A percentile compares a stretch with the other conserved stretches of the same genome.
phyloP scores from a whole-genome alignment of 2,329 filamentous ascomycete genomes.

The Aureobasidium sp. region DNA sequence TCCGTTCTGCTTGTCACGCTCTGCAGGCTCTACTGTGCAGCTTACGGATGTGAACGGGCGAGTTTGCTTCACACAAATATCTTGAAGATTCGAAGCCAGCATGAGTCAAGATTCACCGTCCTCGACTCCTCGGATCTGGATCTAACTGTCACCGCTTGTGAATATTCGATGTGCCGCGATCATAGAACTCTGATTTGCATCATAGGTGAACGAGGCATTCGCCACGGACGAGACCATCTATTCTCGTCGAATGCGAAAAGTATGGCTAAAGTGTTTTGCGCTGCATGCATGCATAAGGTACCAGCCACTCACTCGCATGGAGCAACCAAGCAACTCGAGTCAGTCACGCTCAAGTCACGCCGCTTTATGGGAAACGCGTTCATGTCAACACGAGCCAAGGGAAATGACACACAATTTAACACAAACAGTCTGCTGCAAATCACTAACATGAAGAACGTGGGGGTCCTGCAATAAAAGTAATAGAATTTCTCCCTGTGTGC shows the following conservation, averaged over 20 bases:
- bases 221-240: neutral
- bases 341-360: neutral
- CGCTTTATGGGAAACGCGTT: neutral
- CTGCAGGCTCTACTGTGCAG: neutral
- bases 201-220: neutral
- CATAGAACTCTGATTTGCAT: neutral
- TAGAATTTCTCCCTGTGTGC: too few relatives aligned
- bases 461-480: too few relatives aligned
- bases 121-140: neutral
- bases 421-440: neutral
- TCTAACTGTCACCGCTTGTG: neutral
- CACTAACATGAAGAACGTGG: neutral
- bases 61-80: neutral
- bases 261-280: neutral
- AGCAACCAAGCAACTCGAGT: neutral
- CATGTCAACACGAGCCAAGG: neutral
- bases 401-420: neutral
- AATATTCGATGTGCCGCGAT: neutral
- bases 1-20: neutral
- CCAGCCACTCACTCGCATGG: neutral
- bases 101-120: neutral
- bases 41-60: neutral
- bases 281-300: neutral
- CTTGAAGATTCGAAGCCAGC: neutral
- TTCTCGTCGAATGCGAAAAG: neutral